Percentiles rank a stretch among this genome's conserved stretches.
Evolutionary conservation across 202 grass and related monocot genomes (phyloP).

Genomic region (Bolboschoenoplectus hybrid): DNA sequence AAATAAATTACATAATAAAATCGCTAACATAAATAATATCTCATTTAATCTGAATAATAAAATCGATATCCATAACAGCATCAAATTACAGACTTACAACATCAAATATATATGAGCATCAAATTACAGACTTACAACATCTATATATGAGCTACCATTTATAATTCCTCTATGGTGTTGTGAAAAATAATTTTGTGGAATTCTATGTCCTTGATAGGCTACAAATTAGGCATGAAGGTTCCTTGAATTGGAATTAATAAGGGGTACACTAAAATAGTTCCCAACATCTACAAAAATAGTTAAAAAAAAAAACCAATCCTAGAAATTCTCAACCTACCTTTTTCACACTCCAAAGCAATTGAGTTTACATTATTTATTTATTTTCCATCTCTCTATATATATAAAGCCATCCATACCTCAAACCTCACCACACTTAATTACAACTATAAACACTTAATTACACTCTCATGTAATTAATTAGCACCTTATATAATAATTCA

Average conservation of each 20-base stretch:
- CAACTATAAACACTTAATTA: neutral
- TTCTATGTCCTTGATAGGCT: neutral
- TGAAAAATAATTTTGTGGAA: neutral
- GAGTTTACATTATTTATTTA: neutral
- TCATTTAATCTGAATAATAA: too few species aligned
- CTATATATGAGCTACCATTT: too few species aligned
- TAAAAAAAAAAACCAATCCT: slow-evolving; percentile 24
- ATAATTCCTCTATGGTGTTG: neutral
- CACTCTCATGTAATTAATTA: slow-evolving; percentile 6
- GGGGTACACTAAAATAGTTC: neutral
- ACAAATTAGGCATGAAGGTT: neutral
- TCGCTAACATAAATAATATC: too few species aligned
- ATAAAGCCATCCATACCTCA: neutral
- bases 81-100: too few species aligned
- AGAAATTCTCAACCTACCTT: slow-evolving; percentile 31
- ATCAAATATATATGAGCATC: too few species aligned
- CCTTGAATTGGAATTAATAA: neutral
- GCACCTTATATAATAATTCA: neutral
- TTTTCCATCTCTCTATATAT: neutral
- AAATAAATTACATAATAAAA: too few species aligned
- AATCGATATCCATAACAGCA: too few species aligned
- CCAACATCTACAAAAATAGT: neutral
- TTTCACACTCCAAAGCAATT: slow-evolving; percentile 53
- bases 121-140: too few species aligned
- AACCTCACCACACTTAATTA: neutral